Evolutionary conservation across 208 protist species (phyloP).

Genomic region (Jaenimonas drosophilae): DNA sequence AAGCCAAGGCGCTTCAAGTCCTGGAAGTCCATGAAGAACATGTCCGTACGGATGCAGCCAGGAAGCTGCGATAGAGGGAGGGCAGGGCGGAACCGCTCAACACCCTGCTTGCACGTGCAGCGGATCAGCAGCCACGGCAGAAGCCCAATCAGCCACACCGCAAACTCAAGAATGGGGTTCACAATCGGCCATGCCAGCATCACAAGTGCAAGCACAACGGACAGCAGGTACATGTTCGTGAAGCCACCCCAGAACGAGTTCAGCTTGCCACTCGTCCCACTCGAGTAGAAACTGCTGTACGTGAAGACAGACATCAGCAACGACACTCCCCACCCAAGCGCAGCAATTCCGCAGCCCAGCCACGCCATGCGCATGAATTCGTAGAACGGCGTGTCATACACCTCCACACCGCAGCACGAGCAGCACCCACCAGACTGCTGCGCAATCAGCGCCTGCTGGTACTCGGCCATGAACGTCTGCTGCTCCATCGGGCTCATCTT

Average conservation of each 20-base stretch:
- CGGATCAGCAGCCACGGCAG: conserved; percentile 66
- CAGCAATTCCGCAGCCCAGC: conserved; percentile 55
- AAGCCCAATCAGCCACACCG: conserved; percentile 39
- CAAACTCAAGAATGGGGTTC: conserved; percentile 49
- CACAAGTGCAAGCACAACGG: conserved; percentile 46
- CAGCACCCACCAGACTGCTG: conserved; percentile 14
- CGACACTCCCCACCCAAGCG: conserved; percentile 47
- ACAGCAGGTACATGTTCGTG: conserved; percentile 25
- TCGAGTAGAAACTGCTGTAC: conserved; percentile 40
- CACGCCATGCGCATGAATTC: conserved; percentile 77
- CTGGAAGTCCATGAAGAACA: conserved; percentile 84
- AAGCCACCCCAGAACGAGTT: conserved; percentile 48
- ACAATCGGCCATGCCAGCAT: conserved; percentile 74
- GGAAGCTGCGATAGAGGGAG: conserved; percentile 60
- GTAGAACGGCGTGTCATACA: conserved; percentile 80
- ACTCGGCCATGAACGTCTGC: conserved; percentile 29
- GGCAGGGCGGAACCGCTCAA: conserved; percentile 50
- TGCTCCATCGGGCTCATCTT: conserved; percentile 38
- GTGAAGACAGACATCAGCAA: conserved; percentile 52
- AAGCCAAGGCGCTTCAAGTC: conserved; percentile 66
- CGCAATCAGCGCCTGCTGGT: conserved; percentile 7
- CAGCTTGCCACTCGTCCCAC: conserved; percentile 28
- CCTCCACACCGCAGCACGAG: conserved; percentile 24
- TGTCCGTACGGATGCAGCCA: conserved; percentile 68
- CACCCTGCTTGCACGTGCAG: conserved; percentile 38